Percentiles rank a stretch among this genome's conserved stretches.
Conservation (phyloP, 352 stramenopile species). For the Globisporangium apiculatum region DNA sequence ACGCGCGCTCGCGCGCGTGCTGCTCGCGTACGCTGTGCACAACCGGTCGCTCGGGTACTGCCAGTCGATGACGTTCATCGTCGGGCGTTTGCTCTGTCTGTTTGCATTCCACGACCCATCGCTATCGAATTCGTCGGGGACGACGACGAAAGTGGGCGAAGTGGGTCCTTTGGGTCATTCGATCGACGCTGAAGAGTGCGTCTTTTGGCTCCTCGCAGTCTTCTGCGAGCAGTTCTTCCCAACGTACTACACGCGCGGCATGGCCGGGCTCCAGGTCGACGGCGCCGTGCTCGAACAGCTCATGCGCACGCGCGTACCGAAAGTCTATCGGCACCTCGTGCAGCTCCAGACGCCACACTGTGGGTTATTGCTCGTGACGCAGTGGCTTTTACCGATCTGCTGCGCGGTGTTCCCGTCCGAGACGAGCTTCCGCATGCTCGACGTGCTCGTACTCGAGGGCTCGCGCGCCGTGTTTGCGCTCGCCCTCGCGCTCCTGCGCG, state of each 20-base stretch:
- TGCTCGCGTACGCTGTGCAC: slow-evolving; percentile 74
- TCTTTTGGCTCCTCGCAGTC: slow-evolving; percentile 53
- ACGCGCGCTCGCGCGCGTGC: slow-evolving; percentile 45
- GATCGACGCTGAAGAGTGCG: slow-evolving; percentile 26
- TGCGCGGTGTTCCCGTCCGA: slow-evolving; percentile 61
- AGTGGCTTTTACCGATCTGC: slow-evolving; percentile 62
- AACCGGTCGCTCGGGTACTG: slow-evolving; percentile 82
- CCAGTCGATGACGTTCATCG: slow-evolving; percentile 89
- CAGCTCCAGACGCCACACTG: slow-evolving; percentile 43
- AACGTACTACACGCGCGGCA: slow-evolving; percentile 55
- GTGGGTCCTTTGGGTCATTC: background rate
- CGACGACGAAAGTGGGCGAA: background rate
- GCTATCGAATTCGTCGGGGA: background rate
- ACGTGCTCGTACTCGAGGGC: slow-evolving; percentile 52
- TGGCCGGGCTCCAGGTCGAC: slow-evolving; percentile 53
- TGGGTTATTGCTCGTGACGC: slow-evolving; percentile 50
- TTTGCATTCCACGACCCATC: slow-evolving; percentile 15
- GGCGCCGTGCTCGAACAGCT: slow-evolving; percentile 47
- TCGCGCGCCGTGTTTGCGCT: slow-evolving; percentile 47
- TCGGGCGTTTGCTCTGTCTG: slow-evolving; percentile 61
- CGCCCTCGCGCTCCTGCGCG: slow-evolving; percentile 42
- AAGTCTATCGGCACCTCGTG: slow-evolving; percentile 51
- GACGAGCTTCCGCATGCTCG: slow-evolving; percentile 52
- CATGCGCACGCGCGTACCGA: slow-evolving; percentile 35
- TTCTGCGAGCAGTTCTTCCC: slow-evolving; percentile 58